phyloP scores from a whole-genome alignment of 106 monocot genomes.

The Hemerocallis citrina region DNA sequence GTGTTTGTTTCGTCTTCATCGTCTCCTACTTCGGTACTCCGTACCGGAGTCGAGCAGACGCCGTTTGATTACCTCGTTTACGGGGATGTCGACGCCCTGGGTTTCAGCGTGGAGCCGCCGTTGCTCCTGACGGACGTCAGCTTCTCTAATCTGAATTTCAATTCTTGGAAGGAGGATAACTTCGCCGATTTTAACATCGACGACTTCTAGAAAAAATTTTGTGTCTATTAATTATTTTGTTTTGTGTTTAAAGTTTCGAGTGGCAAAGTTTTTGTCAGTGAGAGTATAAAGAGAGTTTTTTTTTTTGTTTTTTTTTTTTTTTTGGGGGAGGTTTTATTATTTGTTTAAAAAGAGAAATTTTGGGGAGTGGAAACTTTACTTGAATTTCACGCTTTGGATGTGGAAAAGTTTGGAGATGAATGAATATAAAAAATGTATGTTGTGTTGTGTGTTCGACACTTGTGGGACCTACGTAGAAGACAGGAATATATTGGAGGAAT shows the following conservation, averaged over 20 bases:
- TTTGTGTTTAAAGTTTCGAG: background rate
- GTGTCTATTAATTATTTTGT: background rate
- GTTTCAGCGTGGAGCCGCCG: slow-evolving; percentile 15
- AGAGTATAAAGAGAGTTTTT: background rate
- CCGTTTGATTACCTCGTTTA: slow-evolving; percentile 8
- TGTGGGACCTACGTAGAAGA: no score
- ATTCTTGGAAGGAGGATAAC: slow-evolving; percentile 6
- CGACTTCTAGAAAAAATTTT: slow-evolving; percentile 7
- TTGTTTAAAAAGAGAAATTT: no score
- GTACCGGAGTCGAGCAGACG: slow-evolving; percentile 1
- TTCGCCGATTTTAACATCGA: slow-evolving; percentile 18
- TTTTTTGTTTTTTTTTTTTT: background rate
- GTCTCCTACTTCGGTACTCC: slow-evolving; percentile 16
- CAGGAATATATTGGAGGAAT: no score
- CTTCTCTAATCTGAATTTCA: background rate
- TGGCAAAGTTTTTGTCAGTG: background rate
- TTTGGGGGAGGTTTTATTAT: background rate
- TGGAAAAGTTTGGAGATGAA: background rate
- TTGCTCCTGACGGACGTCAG: slow-evolving; percentile 7
- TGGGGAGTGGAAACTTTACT: background rate
- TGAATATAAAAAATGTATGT: no score
- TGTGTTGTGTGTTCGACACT: no score
- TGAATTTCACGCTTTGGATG: background rate
- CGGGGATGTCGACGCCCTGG: slow-evolving; percentile 17
- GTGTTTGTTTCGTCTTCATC: background rate